Evolutionary conservation across 495 filamentous ascomycete species (phyloP).

Genomic region (Trichoderma parareesei): DNA sequence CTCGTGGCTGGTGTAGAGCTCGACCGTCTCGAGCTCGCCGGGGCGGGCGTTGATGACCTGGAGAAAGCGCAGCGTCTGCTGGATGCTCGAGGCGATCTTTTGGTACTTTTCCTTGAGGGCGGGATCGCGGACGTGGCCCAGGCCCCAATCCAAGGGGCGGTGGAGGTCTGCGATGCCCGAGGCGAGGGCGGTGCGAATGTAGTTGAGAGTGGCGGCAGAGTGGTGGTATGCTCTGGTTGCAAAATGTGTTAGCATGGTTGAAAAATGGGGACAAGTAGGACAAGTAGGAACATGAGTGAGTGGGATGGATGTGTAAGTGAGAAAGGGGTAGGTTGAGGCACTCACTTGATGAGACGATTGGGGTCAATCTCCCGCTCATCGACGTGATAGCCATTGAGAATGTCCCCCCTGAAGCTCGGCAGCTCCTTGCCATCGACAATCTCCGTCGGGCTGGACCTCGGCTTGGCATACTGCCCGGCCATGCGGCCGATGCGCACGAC

Average conservation of each 20-base stretch:
- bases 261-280: no score
- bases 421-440: conserved; percentile 69
- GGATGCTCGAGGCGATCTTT: conserved; percentile 72
- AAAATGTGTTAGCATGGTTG: background rate
- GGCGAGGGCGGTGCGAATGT: conserved; percentile 71
- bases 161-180: conserved; percentile 91
- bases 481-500: conserved; percentile 92
- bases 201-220: conserved; percentile 88
- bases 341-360: conserved; percentile 62
- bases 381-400: conserved; percentile 77
- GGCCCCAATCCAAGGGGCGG: conserved; percentile 86
- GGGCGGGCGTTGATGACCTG: conserved; percentile 87
- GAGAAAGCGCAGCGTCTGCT: conserved; percentile 92
- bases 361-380: conserved; percentile 74
- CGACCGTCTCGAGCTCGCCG: conserved; percentile 79
- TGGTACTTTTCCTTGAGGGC: conserved; percentile 77
- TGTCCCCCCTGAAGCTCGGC: conserved; percentile 88
- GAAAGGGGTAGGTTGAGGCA: background rate
- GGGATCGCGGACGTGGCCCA: conserved; percentile 85
- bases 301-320: background rate
- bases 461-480: conserved; percentile 96
- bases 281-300: no score
- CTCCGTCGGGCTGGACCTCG: conserved; percentile 82
- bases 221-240: conserved; percentile 75
- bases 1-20: conserved; percentile 92